Evolutionary conservation across 2,329 filamentous ascomycete genomes (phyloP).

Genomic region (Ophiognomonia clavigignenti-juglandacearum): DNA sequence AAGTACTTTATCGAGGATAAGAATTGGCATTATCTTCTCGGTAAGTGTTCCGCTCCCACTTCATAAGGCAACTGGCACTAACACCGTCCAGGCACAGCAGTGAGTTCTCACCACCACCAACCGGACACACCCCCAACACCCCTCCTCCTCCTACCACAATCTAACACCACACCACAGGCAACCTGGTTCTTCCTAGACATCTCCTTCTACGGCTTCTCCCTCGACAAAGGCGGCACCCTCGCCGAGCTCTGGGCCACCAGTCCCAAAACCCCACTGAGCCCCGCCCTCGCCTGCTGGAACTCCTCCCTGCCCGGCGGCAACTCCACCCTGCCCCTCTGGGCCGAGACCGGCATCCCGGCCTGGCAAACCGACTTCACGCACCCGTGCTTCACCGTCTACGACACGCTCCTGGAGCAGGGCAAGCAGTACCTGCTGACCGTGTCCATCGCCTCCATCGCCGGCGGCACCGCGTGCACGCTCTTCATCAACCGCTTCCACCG

Average conservation of each 20-base stretch:
- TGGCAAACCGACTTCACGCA: conserved; percentile 46
- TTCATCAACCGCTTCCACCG: conserved; percentile 43
- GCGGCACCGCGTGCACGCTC: conserved; percentile 43
- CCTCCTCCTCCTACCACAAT: background rate
- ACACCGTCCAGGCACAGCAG: conserved; percentile 10
- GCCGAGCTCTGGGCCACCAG: conserved; percentile 39
- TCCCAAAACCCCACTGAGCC: conserved; percentile 27
- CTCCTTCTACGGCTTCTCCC: conserved; percentile 52
- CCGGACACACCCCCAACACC: conserved; percentile 18
- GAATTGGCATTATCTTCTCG: conserved; percentile 40
- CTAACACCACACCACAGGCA: conserved; percentile 18
- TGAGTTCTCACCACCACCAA: conserved; percentile 31
- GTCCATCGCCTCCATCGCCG: conserved; percentile 45
- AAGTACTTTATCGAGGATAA: conserved; percentile 45
- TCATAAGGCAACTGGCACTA: background rate
- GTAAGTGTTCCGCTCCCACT: conserved; percentile 15
- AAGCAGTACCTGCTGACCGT: conserved; percentile 50
- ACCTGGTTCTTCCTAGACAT: conserved; percentile 53
- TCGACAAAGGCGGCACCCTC: conserved; percentile 39
- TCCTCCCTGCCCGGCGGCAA: conserved; percentile 37
- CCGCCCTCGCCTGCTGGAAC: conserved; percentile 41
- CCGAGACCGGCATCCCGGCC: conserved; percentile 32
- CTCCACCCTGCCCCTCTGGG: conserved; percentile 40
- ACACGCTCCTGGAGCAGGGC: conserved; percentile 45
- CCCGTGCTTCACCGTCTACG: conserved; percentile 48